phyloP scores from a whole-genome alignment of 192 early-diverging fungal species.

The Pilobolus umbonatus region DNA sequence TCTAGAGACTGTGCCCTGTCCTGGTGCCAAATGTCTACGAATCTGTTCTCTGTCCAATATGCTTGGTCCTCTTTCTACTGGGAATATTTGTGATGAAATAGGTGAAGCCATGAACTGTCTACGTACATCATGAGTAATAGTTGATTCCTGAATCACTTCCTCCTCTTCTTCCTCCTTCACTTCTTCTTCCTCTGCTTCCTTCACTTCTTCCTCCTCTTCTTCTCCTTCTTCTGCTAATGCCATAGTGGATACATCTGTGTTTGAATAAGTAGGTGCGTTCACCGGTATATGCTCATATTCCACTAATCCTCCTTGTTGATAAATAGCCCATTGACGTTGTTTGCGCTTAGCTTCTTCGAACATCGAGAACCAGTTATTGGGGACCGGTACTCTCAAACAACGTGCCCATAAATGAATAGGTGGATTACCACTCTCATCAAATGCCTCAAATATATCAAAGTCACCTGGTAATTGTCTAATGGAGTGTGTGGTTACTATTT shows the following conservation, averaged over 20 bases:
- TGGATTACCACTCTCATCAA: constrained; percentile 35
- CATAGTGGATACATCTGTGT: constrained; percentile 9
- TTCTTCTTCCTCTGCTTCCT: not conserved
- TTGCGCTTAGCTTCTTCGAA: constrained; percentile 34
- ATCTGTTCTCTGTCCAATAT: constrained; percentile 14
- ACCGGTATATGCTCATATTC: not conserved
- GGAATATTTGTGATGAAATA: not conserved
- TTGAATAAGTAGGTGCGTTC: constrained; percentile 1
- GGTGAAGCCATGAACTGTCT: not conserved
- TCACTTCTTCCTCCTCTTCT: not conserved
- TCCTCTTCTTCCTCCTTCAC: not conserved
- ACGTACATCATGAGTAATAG: not conserved
- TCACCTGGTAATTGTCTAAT: constrained; percentile 33
- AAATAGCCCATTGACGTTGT: constrained; percentile 24
- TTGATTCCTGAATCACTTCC: not conserved
- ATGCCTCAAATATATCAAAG: constrained; percentile 32
- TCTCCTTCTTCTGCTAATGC: not conserved
- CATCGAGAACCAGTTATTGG: constrained; percentile 31
- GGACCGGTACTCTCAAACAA: constrained; percentile 22
- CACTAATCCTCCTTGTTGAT: constrained; percentile 3
- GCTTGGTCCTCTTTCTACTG: constrained; percentile 1
- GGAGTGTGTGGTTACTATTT: not conserved
- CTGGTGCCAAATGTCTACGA: constrained; percentile 8
- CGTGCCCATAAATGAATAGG: constrained; percentile 34
- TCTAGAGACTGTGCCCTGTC: not conserved